These are phyloP conservation scores for Phragmites australis DNA, from an alignment of 176 grass and related monocot genomes.

Conservation along the genomic window DNA sequence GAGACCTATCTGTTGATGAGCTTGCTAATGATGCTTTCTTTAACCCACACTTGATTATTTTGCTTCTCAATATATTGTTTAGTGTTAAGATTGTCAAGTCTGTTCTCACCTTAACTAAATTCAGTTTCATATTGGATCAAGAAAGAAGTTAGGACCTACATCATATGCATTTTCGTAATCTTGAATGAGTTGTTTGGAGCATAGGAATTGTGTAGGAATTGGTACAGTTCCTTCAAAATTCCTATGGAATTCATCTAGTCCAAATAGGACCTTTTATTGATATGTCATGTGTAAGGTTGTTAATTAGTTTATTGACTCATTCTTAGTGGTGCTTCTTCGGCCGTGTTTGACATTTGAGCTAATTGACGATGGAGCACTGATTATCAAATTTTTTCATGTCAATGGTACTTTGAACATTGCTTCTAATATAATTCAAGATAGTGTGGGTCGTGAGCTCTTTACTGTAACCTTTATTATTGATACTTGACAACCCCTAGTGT, in stretches of 20 bases:
- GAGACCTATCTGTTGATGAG: neutral
- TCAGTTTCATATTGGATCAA: constrained; percentile 3
- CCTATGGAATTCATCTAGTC: neutral
- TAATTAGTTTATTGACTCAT: neutral
- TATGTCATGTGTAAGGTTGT: neutral
- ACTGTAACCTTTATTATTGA: neutral
- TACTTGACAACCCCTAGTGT: neutral
- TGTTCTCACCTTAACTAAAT: neutral
- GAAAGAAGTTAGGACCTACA: neutral
- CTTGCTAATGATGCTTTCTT: neutral
- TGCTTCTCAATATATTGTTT: neutral
- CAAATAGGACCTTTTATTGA: neutral
- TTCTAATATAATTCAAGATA: neutral
- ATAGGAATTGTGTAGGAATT: neutral
- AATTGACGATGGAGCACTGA: neutral
- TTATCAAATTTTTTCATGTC: neutral
- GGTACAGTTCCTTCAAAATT: neutral
- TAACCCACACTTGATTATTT: neutral
- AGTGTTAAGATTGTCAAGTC: neutral
- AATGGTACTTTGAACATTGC: neutral
- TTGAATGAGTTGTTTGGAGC: neutral
- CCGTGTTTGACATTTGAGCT: neutral
- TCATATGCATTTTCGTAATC: neutral
- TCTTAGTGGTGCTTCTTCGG: neutral
- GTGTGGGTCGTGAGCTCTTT: neutral